phyloP scores from a whole-genome alignment of 2,329 filamentous ascomycete genomes.

The Aspergillus nomiae region DNA sequence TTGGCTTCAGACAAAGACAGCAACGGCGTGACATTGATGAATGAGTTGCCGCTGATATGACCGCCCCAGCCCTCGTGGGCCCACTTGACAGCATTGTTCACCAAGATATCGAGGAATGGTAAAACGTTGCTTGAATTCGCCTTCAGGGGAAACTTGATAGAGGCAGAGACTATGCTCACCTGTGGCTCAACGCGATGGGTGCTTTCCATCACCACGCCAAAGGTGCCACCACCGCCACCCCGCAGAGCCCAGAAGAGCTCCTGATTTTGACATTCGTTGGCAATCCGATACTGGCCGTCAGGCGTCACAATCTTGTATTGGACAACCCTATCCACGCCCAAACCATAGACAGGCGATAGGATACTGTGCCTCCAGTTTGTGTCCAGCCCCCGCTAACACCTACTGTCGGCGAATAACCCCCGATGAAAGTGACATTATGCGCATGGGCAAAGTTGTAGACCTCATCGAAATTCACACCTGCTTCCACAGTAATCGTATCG shows the following conservation, averaged over 20 bases:
- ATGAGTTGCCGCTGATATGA: constrained; percentile 20
- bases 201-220: constrained; percentile 18
- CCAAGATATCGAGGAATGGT: constrained; percentile 24
- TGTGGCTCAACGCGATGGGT: constrained; percentile 17
- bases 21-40: constrained; percentile 19
- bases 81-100: constrained; percentile 25
- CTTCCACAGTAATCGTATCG: constrained; percentile 28
- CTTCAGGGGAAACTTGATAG: constrained; percentile 18
- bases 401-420: constrained; percentile 19
- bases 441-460: constrained; percentile 27
- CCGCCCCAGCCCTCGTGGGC: constrained; percentile 26
- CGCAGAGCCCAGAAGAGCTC: constrained; percentile 25
- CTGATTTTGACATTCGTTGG: constrained; percentile 19
- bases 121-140: constrained; percentile 15
- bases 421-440: constrained; percentile 28
- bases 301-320: constrained; percentile 31
- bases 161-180: constrained; percentile 13
- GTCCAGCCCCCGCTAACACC: constrained; percentile 30
- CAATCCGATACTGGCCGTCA: constrained; percentile 16
- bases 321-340: constrained; percentile 31
- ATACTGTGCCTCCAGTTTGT: constrained; percentile 31
- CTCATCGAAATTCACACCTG: constrained; percentile 31
- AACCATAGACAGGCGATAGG: constrained; percentile 29
- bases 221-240: constrained; percentile 13
- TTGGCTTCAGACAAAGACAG: constrained; percentile 17